A percentile compares a stretch with the other conserved stretches of the same genome.
Evolutionary conservation across 1,284 basidiomycete genomes (phyloP).

Genomic region (Mycena citricolor): DNA sequence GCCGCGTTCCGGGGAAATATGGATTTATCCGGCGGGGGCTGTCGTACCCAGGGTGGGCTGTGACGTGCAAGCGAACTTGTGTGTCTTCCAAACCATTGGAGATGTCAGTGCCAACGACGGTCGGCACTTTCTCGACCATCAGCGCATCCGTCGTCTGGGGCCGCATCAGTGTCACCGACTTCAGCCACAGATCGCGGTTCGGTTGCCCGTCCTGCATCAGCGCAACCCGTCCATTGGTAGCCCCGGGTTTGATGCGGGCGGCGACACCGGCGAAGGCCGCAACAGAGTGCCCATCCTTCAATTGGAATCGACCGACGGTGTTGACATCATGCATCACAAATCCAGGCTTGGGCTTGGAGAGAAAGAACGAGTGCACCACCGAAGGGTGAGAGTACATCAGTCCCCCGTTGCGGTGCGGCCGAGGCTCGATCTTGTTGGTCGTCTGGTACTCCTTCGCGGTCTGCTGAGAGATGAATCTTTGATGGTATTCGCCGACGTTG

Average conservation of each 20-base stretch:
- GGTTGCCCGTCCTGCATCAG: constrained; percentile 11
- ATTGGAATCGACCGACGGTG: constrained; percentile 3
- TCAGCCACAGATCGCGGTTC: constrained; percentile 10
- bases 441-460: constrained; percentile 32
- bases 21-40: constrained; percentile 6
- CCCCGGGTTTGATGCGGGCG: constrained; percentile 25
- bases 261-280: constrained; percentile 41
- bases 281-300: constrained; percentile 22
- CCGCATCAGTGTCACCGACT: constrained; percentile 16
- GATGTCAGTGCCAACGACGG: constrained; percentile 23
- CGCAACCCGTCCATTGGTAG: neutral
- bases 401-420: constrained; percentile 64
- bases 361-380: constrained; percentile 51
- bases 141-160: neutral
- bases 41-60: constrained; percentile 1
- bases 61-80: constrained; percentile 3
- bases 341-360: constrained; percentile 54
- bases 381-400: constrained; percentile 58
- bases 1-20: constrained; percentile 14
- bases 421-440: constrained; percentile 53
- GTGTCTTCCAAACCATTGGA: constrained; percentile 29
- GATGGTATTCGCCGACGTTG: constrained; percentile 27
- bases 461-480: constrained; percentile 37
- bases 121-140: constrained; percentile 6
- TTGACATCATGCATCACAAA: constrained; percentile 44